Percentiles rank a stretch among this genome's conserved stretches.
Conservation (phyloP, 2,329 filamentous ascomycete species). For the Aspergillus hortae region DNA sequence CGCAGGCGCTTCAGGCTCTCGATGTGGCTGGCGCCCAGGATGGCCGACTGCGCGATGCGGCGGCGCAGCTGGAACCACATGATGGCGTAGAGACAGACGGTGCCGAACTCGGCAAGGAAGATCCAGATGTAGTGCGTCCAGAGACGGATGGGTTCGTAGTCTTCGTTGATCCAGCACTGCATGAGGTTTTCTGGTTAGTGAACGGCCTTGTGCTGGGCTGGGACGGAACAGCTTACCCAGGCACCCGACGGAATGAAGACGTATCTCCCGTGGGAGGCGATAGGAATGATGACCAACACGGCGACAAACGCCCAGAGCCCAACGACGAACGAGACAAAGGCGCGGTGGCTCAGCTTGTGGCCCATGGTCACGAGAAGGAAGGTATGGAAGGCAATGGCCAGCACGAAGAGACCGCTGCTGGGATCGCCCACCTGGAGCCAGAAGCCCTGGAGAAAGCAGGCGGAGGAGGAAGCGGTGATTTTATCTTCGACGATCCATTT, state of each 20-base stretch:
- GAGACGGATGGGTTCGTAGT: slow-evolving; percentile 45
- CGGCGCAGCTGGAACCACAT: slow-evolving; percentile 49
- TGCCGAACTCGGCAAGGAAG: slow-evolving; percentile 52
- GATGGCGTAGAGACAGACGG: slow-evolving; percentile 47
- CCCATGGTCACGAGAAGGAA: slow-evolving; percentile 49
- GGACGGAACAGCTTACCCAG: slow-evolving; percentile 34
- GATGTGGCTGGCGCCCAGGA: slow-evolving; percentile 33
- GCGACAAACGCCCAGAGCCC: slow-evolving; percentile 46
- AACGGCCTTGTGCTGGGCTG: background rate
- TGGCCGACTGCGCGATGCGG: slow-evolving; percentile 38
- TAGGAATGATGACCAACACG: slow-evolving; percentile 46
- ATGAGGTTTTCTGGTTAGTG: slow-evolving; percentile 4
- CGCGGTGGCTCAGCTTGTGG: slow-evolving; percentile 43
- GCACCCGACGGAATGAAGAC: slow-evolving; percentile 50
- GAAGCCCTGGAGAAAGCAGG: slow-evolving; percentile 51
- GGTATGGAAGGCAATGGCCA: slow-evolving; percentile 54
- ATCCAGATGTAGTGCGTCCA: slow-evolving; percentile 56
- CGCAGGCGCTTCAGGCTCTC: slow-evolving; percentile 38
- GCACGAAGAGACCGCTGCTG: slow-evolving; percentile 50
- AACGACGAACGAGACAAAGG: slow-evolving; percentile 44
- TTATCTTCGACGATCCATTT: slow-evolving; percentile 45
- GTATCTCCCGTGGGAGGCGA: slow-evolving; percentile 37
- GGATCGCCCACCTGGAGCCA: slow-evolving; percentile 53
- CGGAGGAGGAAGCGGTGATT: slow-evolving; percentile 42
- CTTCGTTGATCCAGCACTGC: slow-evolving; percentile 35